Evolutionary conservation across 2,329 filamentous ascomycete species (phyloP), one percentile per base, ranked within the genome.

Genomic region (Penicillium polonicum): DNA sequence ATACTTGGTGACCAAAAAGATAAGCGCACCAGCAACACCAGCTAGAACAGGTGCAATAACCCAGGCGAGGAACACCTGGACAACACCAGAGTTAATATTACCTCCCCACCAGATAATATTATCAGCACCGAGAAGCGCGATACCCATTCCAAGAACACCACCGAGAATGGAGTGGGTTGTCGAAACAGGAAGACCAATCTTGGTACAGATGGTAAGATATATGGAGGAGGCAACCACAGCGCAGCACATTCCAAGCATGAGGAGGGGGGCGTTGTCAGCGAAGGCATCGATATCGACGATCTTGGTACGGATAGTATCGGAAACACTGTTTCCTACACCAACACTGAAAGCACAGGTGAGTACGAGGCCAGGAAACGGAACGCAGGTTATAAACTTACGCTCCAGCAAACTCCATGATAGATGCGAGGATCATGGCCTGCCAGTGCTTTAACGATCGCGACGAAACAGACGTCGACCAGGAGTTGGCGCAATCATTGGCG

Each of bases 361-460:
- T 21, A 46, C 13, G 6, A 15, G 44, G 29, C 4, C n/a, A 19
- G 12, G 12, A 33, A 46, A 1, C 7, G 27, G 12, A 46, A 46
- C 6, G 12, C 6, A 46, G 12, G 12, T 21, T 29, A 31, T 33
- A 15, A 33, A 31, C 44, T 46, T 46, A 46, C 44, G 44, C 44
- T 46, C 44, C 44, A 46, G 44, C 44, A 46, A 46, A 46, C 27
- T 46, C 44, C 44, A 46, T 23, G 27, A 46, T 46, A 33, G 44
- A 33, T 33, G 12, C 44, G n/a, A 46, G 44, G 8, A 46, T 15
- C 44, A 46, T 33, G 6, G 44, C 44, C n/a, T 46, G 44, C 44
- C 44, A 46, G 44, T 33, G 44, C 27, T 46, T 46, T 19, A 46
- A 12, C 10, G 44, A 46, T 10, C 44, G 44, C n/a, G 44, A 46